phyloP scores from a whole-genome alignment of 768 basidiomycete species.

The Boletus huronensis region DNA sequence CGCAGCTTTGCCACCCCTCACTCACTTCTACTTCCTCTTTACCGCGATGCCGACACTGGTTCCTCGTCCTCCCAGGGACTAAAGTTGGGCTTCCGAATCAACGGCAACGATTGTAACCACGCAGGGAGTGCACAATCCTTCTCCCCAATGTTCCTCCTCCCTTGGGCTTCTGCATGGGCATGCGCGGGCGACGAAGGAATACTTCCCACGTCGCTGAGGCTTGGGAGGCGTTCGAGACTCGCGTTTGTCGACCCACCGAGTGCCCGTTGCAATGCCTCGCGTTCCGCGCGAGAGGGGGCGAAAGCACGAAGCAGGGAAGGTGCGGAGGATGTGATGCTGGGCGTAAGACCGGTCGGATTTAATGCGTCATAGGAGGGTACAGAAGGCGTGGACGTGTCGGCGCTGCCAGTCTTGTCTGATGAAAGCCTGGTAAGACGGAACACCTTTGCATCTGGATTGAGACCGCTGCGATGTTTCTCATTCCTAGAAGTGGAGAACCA shows the following conservation, averaged over 20 bases:
- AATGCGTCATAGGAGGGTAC: slow-evolving; percentile 47
- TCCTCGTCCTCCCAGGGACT: slow-evolving; percentile 84
- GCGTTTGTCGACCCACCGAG: slow-evolving; percentile 70
- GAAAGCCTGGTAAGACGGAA: slow-evolving; percentile 52
- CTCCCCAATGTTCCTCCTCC: slow-evolving; percentile 19
- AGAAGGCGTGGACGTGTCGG: slow-evolving; percentile 11
- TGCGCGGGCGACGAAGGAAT: slow-evolving; percentile 67
- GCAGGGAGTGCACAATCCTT: slow-evolving; percentile 46
- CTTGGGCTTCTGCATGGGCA: slow-evolving; percentile 37
- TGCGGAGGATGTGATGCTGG: slow-evolving; percentile 39
- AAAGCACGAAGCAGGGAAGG: slow-evolving; percentile 71
- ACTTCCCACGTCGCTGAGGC: slow-evolving; percentile 71
- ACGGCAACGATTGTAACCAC: slow-evolving; percentile 66
- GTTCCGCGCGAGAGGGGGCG: slow-evolving; percentile 84
- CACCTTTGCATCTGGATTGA: slow-evolving; percentile 85
- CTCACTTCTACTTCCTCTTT: slow-evolving; percentile 21
- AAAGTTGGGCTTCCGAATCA: slow-evolving; percentile 66
- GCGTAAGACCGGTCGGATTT: slow-evolving; percentile 55
- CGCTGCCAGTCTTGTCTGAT: slow-evolving; percentile 9
- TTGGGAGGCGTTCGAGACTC: slow-evolving; percentile 75
- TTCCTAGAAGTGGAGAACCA: slow-evolving; percentile 46
- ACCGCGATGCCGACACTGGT: slow-evolving; percentile 16
- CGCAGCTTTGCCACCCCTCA: not conserved
- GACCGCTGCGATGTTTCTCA: slow-evolving; percentile 56
- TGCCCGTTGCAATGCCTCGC: slow-evolving; percentile 78